A percentile compares a stretch with the other conserved stretches of the same genome.
These are phyloP conservation scores for Cladosporium phlei DNA, from an alignment of 2,329 filamentous ascomycete genomes.

Conservation along the genomic window DNA sequence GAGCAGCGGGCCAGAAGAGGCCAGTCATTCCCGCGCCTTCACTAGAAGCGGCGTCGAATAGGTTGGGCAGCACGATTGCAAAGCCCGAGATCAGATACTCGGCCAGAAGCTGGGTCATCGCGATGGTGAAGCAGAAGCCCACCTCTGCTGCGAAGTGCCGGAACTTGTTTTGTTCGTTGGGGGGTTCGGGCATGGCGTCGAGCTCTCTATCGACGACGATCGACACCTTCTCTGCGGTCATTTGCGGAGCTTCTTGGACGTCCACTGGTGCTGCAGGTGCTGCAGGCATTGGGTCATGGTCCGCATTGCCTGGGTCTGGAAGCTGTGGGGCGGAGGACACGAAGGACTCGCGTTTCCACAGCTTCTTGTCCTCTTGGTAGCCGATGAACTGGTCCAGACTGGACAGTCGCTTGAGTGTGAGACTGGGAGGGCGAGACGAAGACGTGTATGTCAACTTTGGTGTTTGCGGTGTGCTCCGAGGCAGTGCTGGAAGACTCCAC, in stretches of 20 bases:
- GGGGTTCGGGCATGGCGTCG: neutral
- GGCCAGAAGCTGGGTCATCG: slow-evolving; percentile 33
- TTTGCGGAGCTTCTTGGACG: neutral
- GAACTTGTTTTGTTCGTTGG: slow-evolving; percentile 21
- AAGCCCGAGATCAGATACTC: slow-evolving; percentile 37
- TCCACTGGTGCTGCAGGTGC: neutral
- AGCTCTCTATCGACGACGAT: neutral
- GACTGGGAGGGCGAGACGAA: slow-evolving; percentile 18
- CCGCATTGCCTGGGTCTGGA: neutral
- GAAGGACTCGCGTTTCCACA: slow-evolving; percentile 8
- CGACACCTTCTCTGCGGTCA: neutral
- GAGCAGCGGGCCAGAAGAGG: slow-evolving; percentile 33
- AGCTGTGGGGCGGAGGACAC: neutral
- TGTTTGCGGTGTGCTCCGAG: slow-evolving; percentile 7
- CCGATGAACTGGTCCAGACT: slow-evolving; percentile 31
- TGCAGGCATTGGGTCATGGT: neutral
- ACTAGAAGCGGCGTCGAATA: slow-evolving; percentile 19
- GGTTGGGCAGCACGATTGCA: slow-evolving; percentile 30
- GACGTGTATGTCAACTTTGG: neutral
- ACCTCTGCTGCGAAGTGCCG: slow-evolving; percentile 29
- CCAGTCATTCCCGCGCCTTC: slow-evolving; percentile 19
- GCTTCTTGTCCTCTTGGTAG: slow-evolving; percentile 28
- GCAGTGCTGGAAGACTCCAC: slow-evolving; percentile 20
- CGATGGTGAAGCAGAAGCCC: slow-evolving; percentile 34
- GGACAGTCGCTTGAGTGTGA: slow-evolving; percentile 23